These are phyloP conservation scores for Acanthamoeba royreba DNA, from an alignment of 208 protist species.

Conservation along the genomic window DNA sequence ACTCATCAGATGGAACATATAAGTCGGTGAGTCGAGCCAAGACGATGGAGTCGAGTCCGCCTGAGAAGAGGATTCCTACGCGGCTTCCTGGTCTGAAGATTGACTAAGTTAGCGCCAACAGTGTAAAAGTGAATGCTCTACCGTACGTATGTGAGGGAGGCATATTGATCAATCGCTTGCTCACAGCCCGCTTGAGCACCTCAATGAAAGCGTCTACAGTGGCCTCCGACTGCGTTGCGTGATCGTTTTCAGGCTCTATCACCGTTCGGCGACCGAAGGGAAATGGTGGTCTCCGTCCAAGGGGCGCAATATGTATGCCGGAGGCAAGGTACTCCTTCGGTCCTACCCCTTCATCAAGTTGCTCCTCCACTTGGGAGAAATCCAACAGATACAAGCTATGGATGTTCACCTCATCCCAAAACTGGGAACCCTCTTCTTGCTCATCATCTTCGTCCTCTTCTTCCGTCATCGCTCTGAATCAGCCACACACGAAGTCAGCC, in stretches of 20 bases:
- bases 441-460: not conserved
- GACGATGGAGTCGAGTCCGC: slow-evolving; percentile 65
- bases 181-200: not conserved
- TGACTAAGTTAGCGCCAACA: no score
- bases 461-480: not conserved
- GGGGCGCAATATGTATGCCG: not conserved
- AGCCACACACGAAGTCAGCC: no score
- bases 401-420: slow-evolving; percentile 6
- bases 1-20: slow-evolving; percentile 41
- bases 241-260: not conserved
- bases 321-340: not conserved
- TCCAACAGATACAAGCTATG: not conserved
- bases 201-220: not conserved
- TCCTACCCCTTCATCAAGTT: not conserved
- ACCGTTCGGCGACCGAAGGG: not conserved
- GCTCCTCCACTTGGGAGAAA: not conserved
- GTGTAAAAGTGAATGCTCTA: not conserved
- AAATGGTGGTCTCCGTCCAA: not conserved
- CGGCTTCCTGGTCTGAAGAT: no score
- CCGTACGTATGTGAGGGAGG: not conserved
- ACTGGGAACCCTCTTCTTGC: not conserved
- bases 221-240: not conserved
- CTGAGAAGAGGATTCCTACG: slow-evolving; percentile 57
- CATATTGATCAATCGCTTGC: not conserved
- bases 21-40: slow-evolving; percentile 59